Evolutionary conservation across 2,329 filamentous ascomycete species (phyloP).

Genomic region (Aaosphaeria pasadenensis): DNA sequence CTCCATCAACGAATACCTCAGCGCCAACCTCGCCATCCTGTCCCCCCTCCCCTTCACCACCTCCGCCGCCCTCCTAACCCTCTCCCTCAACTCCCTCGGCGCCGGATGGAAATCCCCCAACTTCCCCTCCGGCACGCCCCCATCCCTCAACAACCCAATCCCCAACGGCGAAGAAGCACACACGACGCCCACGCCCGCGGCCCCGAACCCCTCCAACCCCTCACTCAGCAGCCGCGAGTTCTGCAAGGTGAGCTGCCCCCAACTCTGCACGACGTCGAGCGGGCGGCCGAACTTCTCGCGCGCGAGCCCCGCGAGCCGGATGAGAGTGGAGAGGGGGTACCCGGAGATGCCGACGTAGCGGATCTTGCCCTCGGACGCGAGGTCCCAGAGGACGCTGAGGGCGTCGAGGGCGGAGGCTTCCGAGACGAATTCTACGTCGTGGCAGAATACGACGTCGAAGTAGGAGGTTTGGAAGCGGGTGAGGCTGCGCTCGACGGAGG

Average conservation of each 20-base stretch:
- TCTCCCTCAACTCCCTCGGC: background rate
- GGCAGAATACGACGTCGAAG: conserved; percentile 71
- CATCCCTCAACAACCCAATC: conserved; percentile 77
- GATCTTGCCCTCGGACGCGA: conserved; percentile 53
- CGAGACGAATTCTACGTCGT: conserved; percentile 72
- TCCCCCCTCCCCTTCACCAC: background rate
- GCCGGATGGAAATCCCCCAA: conserved; percentile 76
- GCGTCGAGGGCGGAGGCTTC: conserved; percentile 54
- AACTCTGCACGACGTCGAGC: conserved; percentile 79
- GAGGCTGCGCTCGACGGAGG: conserved; percentile 62
- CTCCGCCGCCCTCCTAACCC: background rate
- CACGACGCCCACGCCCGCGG: conserved; percentile 73
- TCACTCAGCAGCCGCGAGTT: conserved; percentile 59
- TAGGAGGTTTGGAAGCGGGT: conserved; percentile 60
- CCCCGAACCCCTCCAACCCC: conserved; percentile 56
- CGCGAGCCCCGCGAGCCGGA: conserved; percentile 67
- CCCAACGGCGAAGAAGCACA: conserved; percentile 79
- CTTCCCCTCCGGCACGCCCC: conserved; percentile 70
- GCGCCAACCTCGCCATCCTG: background rate
- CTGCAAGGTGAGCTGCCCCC: conserved; percentile 82
- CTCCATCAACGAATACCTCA: background rate
- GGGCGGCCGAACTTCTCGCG: conserved; percentile 69
- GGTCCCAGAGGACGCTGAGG: conserved; percentile 65
- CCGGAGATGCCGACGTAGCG: conserved; percentile 85
- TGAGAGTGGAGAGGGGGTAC: conserved; percentile 72